These are phyloP conservation scores for Aspergillus amoenus DNA, from an alignment of 2,329 filamentous ascomycete genomes.

Conservation along the genomic window DNA sequence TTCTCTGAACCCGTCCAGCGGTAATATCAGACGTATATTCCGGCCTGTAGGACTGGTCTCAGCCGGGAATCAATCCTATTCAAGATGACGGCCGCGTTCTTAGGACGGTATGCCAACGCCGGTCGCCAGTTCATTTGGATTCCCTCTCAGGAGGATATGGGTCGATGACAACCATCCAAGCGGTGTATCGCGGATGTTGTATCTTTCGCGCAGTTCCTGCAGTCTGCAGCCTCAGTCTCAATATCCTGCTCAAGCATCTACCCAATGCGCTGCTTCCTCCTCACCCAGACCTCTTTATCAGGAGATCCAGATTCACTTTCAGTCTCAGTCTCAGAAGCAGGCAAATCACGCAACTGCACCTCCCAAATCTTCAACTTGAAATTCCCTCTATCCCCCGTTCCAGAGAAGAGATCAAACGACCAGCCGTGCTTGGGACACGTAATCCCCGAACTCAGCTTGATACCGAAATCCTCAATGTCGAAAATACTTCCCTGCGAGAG, in stretches of 20 bases:
- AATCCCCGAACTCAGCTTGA: constrained; percentile 51
- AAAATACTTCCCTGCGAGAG: constrained; percentile 63
- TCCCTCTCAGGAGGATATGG: no score
- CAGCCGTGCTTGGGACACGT: constrained; percentile 69
- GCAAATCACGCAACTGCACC: constrained; percentile 51
- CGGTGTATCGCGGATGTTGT: no score
- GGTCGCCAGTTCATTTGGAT: no score
- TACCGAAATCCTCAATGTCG: constrained; percentile 72
- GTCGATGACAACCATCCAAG: no score
- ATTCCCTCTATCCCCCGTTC: constrained; percentile 59
- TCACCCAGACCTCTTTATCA: constrained; percentile 36
- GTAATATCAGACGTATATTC: no score
- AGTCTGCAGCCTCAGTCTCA: no score
- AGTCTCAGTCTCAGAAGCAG: not conserved
- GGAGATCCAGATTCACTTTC: not conserved
- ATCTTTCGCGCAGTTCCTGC: no score
- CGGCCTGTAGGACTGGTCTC: no score
- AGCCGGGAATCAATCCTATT: no score
- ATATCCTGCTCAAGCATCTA: constrained; percentile 4
- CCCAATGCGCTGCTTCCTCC: constrained; percentile 35
- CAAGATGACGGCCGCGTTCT: no score
- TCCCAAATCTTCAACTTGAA: constrained; percentile 67
- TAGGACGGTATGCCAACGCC: no score
- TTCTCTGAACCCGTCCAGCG: no score
- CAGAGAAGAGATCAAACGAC: constrained; percentile 69